Percentiles rank a stretch among this genome's conserved stretches.
phyloP scores from a whole-genome alignment of 2,329 filamentous ascomycete species.

The Colletotrichum orchidophilum region DNA sequence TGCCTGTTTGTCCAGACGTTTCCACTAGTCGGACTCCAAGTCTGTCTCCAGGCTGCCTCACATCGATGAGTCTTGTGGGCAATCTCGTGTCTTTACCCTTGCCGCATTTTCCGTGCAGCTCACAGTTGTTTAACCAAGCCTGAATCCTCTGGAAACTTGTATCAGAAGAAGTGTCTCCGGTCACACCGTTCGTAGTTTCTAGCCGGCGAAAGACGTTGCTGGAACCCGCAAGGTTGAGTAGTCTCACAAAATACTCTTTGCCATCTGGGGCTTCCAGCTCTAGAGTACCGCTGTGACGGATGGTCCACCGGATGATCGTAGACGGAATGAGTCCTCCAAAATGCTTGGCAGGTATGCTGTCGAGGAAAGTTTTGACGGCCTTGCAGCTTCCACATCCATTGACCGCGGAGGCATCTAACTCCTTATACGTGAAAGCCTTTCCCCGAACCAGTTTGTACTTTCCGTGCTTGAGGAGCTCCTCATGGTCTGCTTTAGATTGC shows the following conservation, averaged over 20 bases:
- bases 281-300: not conserved
- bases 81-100: not conserved
- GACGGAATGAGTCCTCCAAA: rapidly evolving
- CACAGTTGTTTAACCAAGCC: not conserved
- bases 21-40: not conserved
- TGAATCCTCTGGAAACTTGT: not conserved
- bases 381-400: not conserved
- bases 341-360: not conserved
- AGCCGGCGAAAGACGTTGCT: not conserved
- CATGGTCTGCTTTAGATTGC: not conserved
- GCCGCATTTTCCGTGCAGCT: not conserved
- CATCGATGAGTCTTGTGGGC: not conserved
- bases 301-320: not conserved
- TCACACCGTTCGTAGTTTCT: not conserved
- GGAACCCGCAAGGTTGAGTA: not conserved
- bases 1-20: not conserved
- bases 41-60: not conserved
- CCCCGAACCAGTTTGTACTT: not conserved
- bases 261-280: not conserved
- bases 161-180: not conserved
- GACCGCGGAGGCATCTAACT: not conserved
- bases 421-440: not conserved
- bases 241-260: not conserved
- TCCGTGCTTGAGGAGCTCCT: not conserved
- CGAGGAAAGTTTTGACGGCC: not conserved